Conservation (phyloP, 352 stramenopile species). For the Pythium sp. region DNA sequence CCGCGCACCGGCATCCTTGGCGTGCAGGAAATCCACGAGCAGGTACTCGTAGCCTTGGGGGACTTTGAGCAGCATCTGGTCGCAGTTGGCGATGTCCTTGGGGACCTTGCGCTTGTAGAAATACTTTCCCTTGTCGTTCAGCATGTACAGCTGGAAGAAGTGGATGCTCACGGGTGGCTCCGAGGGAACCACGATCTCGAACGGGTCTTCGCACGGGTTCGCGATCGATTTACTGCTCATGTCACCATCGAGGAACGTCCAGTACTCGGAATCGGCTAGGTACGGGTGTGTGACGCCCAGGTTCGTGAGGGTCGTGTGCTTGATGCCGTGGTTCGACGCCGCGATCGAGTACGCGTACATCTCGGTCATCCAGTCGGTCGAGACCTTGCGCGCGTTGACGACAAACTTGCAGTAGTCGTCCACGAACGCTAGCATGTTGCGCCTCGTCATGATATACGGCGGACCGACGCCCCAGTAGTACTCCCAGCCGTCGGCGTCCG, state of each 20-base stretch:
- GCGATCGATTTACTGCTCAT: slow-evolving; percentile 7
- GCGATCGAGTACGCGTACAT: slow-evolving; percentile 57
- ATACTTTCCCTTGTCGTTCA: slow-evolving; percentile 17
- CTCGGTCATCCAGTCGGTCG: slow-evolving; percentile 50
- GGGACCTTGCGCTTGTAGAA: slow-evolving; percentile 28
- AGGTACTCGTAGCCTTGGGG: slow-evolving; percentile 19
- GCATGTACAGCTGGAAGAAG: slow-evolving; percentile 35
- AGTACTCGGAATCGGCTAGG: slow-evolving; percentile 31
- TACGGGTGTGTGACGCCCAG: slow-evolving; percentile 45
- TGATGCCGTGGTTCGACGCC: slow-evolving; percentile 46
- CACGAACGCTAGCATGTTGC: slow-evolving; percentile 35
- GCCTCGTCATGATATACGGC: slow-evolving; percentile 54
- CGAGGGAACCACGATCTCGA: slow-evolving; percentile 32
- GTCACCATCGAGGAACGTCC: slow-evolving; percentile 32
- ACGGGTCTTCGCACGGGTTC: slow-evolving; percentile 38
- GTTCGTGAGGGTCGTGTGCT: slow-evolving; percentile 48
- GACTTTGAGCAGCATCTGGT: slow-evolving; percentile 19
- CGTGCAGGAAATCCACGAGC: slow-evolving; percentile 11
- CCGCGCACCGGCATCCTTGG: slow-evolving; percentile 1
- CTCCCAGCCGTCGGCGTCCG: slow-evolving; percentile 29
- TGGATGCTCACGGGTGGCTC: slow-evolving; percentile 45
- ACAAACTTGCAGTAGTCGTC: slow-evolving; percentile 55
- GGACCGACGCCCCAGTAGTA: slow-evolving; percentile 43
- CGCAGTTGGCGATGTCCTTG: slow-evolving; percentile 21
- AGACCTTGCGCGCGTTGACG: slow-evolving; percentile 31